Percentiles rank a stretch among this genome's conserved stretches.
Evolutionary conservation across 345 rosid genomes (phyloP).

Genomic region (Brassica nigra): DNA sequence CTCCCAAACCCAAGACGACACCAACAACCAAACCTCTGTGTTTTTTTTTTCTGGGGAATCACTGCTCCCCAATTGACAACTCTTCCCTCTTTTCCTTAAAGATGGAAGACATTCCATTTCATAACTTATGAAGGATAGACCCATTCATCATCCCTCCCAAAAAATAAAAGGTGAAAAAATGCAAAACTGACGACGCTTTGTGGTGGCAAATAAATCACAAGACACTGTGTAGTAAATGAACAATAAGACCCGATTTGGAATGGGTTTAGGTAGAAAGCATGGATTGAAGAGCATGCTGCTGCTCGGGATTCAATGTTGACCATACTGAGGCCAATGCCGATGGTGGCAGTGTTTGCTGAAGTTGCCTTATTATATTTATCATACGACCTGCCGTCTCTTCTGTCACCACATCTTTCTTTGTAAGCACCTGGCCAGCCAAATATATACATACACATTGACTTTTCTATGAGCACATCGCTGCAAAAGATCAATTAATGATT

Average conservation of each 20-base stretch:
- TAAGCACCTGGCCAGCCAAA: slow-evolving; percentile 59
- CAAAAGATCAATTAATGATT: neutral
- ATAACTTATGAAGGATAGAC: slow-evolving; percentile 25
- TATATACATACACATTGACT: slow-evolving; percentile 2
- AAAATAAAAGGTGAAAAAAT: slow-evolving; percentile 6
- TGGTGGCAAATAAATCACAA: slow-evolving; percentile 30
- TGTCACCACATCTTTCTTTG: slow-evolving; percentile 91
- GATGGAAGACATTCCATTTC: slow-evolving; percentile 27
- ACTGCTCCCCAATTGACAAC: too few species aligned
- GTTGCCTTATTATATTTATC: slow-evolving; percentile 83
- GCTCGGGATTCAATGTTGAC: slow-evolving; percentile 94
- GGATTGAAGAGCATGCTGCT: slow-evolving; percentile 87
- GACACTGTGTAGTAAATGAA: slow-evolving; percentile 12
- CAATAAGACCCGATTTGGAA: slow-evolving; percentile 11
- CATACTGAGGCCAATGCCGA: slow-evolving; percentile 85
- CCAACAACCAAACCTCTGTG: too few species aligned
- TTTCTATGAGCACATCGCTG: neutral
- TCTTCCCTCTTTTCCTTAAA: neutral
- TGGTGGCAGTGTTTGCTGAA: slow-evolving; percentile 91
- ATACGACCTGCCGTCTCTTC: slow-evolving; percentile 81
- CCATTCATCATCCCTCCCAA: slow-evolving; percentile 39
- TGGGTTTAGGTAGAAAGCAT: slow-evolving; percentile 69
- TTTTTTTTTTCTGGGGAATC: too few species aligned
- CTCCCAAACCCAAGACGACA: neutral
- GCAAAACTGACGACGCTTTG: slow-evolving; percentile 43